Evolutionary conservation across 345 rosid genomes (phyloP).

Genomic region (Brassica cretica): DNA sequence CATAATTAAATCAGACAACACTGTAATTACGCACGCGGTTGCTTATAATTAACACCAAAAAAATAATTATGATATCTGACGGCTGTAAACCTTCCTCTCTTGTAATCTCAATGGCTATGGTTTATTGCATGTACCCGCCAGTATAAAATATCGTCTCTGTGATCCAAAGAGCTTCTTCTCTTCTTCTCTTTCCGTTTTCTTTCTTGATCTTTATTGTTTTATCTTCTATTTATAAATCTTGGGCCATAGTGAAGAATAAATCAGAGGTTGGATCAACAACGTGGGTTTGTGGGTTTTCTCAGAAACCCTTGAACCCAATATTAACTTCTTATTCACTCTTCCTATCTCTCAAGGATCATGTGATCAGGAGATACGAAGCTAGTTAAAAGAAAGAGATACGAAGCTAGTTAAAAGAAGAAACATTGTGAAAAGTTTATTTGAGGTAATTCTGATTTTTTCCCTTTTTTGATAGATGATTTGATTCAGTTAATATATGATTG

Average conservation of each 20-base stretch:
- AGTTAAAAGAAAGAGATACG: slow-evolving; percentile 13
- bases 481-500: slow-evolving; percentile 22
- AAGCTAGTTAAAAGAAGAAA: neutral
- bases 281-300: slow-evolving; percentile 9
- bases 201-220: neutral
- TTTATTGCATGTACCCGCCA: slow-evolving; percentile 6
- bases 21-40: slow-evolving; percentile 1
- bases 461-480: slow-evolving; percentile 25
- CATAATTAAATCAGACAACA: neutral
- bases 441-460: slow-evolving; percentile 24
- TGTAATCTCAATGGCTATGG: slow-evolving; percentile 22
- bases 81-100: neutral
- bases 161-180: neutral
- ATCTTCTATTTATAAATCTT: slow-evolving; percentile 17
- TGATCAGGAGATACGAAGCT: slow-evolving; percentile 2
- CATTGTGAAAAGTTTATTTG: neutral
- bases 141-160: neutral
- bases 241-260: neutral
- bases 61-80: slow-evolving; percentile 25
- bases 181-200: slow-evolving; percentile 9
- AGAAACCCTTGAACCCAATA: slow-evolving; percentile 27
- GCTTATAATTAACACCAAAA: slow-evolving; percentile 25
- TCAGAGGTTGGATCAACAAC: neutral
- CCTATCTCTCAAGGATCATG: slow-evolving; percentile 18
- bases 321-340: slow-evolving; percentile 23